phyloP scores from a whole-genome alignment of 768 basidiomycete species.

The Neoboletus subvelutipes region DNA sequence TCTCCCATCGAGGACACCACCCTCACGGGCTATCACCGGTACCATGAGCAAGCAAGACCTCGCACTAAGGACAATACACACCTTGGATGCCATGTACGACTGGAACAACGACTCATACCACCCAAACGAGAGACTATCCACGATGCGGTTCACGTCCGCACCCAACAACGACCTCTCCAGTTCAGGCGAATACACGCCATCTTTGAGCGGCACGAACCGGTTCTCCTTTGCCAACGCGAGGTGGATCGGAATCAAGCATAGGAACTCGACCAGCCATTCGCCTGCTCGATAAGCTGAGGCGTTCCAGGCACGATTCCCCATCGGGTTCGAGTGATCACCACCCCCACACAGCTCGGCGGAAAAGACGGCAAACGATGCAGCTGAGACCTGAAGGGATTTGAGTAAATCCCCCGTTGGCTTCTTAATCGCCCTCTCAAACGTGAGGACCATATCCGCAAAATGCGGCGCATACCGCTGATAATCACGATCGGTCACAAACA shows the following conservation, averaged over 20 bases:
- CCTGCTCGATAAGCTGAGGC: slow-evolving; percentile 46
- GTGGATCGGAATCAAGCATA: slow-evolving; percentile 66
- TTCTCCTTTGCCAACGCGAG: slow-evolving; percentile 60
- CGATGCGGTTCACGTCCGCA: slow-evolving; percentile 56
- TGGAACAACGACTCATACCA: slow-evolving; percentile 68
- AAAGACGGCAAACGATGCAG: slow-evolving; percentile 33
- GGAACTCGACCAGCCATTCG: slow-evolving; percentile 60
- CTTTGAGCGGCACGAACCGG: slow-evolving; percentile 59
- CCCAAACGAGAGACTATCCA: slow-evolving; percentile 54
- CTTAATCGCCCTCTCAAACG: slow-evolving; percentile 48
- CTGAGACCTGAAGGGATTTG: slow-evolving; percentile 36
- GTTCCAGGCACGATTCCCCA: slow-evolving; percentile 19
- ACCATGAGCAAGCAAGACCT: not conserved
- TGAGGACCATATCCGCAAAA: slow-evolving; percentile 43
- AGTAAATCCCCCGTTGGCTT: slow-evolving; percentile 53
- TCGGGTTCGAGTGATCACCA: not conserved
- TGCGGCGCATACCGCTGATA: slow-evolving; percentile 39
- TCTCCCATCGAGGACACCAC: slow-evolving; percentile 72
- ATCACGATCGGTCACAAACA: slow-evolving; percentile 44
- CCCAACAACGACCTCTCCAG: slow-evolving; percentile 55
- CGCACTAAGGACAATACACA: slow-evolving; percentile 1
- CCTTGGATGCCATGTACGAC: slow-evolving; percentile 61
- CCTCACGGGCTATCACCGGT: slow-evolving; percentile 47
- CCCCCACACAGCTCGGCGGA: slow-evolving; percentile 8
- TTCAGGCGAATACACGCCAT: slow-evolving; percentile 50